These are phyloP conservation scores for Amyloporia xantha DNA, from an alignment of 768 basidiomycete species.

Conservation along the genomic window DNA sequence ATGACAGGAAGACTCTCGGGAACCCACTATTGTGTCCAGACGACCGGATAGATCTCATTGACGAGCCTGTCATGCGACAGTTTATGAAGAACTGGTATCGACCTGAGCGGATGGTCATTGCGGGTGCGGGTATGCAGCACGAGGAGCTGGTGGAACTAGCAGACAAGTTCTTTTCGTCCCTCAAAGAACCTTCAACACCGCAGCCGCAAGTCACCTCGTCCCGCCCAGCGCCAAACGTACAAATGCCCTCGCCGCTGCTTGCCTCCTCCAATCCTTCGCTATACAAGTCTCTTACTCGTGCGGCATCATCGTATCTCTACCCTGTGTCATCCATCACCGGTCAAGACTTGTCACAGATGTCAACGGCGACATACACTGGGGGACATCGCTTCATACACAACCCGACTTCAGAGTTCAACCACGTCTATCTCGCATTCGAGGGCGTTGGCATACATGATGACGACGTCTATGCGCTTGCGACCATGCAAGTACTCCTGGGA, in stretches of 20 bases:
- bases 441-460: conserved; percentile 86
- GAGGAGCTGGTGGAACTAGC: conserved; percentile 81
- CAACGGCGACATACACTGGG: conserved; percentile 68
- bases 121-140: conserved; percentile 89
- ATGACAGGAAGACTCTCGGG: conserved; percentile 70
- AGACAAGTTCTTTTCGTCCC: conserved; percentile 76
- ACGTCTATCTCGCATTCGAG: conserved; percentile 90
- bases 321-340: conserved; percentile 22
- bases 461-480: conserved; percentile 89
- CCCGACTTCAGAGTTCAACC: conserved; percentile 69
- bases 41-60: conserved; percentile 67
- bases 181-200: conserved; percentile 31
- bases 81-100: conserved; percentile 80
- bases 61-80: conserved; percentile 49
- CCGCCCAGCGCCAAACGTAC: conserved; percentile 16
- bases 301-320: conserved; percentile 70
- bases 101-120: conserved; percentile 93
- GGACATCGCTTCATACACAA: conserved; percentile 70
- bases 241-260: conserved; percentile 53
- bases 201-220: conserved; percentile 22
- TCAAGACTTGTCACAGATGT: conserved; percentile 24
- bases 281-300: conserved; percentile 65
- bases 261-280: conserved; percentile 44
- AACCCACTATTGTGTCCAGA: conserved; percentile 87
- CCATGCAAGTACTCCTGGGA: conserved; percentile 90